Percentiles rank a stretch among this genome's conserved stretches.
These are phyloP conservation scores for Botrytis hyacinthi DNA, from an alignment of 2,329 filamentous ascomycete genomes.

Conservation along the genomic window DNA sequence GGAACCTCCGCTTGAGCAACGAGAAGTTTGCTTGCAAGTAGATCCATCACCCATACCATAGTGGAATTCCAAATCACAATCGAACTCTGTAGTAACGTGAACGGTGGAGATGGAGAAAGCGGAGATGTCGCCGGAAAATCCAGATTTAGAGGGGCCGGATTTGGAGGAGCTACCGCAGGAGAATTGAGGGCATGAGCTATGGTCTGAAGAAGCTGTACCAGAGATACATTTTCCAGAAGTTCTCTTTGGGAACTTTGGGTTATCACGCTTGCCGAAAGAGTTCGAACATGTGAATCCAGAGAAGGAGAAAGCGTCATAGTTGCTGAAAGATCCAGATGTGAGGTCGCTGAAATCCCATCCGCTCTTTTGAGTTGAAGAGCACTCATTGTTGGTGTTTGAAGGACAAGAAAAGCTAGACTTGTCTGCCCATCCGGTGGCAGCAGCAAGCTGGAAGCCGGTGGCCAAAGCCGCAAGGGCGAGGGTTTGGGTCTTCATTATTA, in stretches of 20 bases:
- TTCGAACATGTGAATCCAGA: slow-evolving; percentile 68
- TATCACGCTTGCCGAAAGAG: slow-evolving; percentile 59
- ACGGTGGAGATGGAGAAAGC: slow-evolving; percentile 74
- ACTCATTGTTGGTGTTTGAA: slow-evolving; percentile 72
- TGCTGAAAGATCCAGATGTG: slow-evolving; percentile 55
- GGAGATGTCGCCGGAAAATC: slow-evolving; percentile 42
- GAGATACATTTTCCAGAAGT: slow-evolving; percentile 55
- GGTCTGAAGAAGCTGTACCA: slow-evolving; percentile 48
- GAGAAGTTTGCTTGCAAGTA: slow-evolving; percentile 72
- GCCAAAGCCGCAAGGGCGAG: slow-evolving; percentile 23
- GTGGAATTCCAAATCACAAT: slow-evolving; percentile 79
- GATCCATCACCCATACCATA: slow-evolving; percentile 83
- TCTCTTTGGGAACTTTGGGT: slow-evolving; percentile 40
- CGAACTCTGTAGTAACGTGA: slow-evolving; percentile 70
- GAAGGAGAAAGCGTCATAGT: slow-evolving; percentile 73
- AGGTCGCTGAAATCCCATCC: slow-evolving; percentile 75
- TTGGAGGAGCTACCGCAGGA: slow-evolving; percentile 43
- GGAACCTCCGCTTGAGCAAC: slow-evolving; percentile 66
- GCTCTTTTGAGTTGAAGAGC: slow-evolving; percentile 62
- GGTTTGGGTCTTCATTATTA: slow-evolving; percentile 44
- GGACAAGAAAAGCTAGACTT: slow-evolving; percentile 63
- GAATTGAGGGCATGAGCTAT: slow-evolving; percentile 56
- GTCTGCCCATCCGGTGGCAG: slow-evolving; percentile 49
- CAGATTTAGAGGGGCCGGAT: not conserved
- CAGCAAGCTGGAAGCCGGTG: slow-evolving; percentile 46